phyloP scores from a whole-genome alignment of 306 rosid species.

The Alnus glutinosa region DNA sequence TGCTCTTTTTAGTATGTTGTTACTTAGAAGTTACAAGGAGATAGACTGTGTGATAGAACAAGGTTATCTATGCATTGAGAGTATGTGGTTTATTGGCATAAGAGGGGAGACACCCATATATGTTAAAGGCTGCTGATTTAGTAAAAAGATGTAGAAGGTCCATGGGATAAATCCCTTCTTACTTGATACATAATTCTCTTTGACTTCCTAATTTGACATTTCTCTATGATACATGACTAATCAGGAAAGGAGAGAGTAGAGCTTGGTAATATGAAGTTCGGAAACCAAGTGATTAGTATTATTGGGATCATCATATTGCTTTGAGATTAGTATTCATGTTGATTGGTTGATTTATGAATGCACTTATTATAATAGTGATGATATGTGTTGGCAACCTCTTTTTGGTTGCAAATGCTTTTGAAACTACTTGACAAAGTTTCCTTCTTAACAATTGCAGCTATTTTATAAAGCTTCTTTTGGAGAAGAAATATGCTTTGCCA shows the following conservation, averaged over 20 bases:
- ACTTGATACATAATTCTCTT: background rate
- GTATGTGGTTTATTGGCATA: background rate
- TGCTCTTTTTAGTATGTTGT: background rate
- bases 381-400: background rate
- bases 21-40: background rate
- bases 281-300: background rate
- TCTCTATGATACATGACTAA: background rate
- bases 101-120: background rate
- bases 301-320: background rate
- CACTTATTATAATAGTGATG: background rate
- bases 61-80: background rate
- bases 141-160: background rate
- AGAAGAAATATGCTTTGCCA: conserved; percentile 93
- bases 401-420: background rate
- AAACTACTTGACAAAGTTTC: conserved; percentile 25
- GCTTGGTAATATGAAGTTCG: background rate
- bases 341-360: conserved; percentile 6
- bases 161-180: background rate
- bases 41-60: background rate
- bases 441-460: conserved; percentile 57
- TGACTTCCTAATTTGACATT: background rate
- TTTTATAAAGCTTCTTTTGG: conserved; percentile 89
- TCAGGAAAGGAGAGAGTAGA: background rate
- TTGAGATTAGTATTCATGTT: background rate
- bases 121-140: background rate